These are phyloP conservation scores for Vachellia pachyceras DNA, from an alignment of 306 rosid species.

Conservation along the genomic window DNA sequence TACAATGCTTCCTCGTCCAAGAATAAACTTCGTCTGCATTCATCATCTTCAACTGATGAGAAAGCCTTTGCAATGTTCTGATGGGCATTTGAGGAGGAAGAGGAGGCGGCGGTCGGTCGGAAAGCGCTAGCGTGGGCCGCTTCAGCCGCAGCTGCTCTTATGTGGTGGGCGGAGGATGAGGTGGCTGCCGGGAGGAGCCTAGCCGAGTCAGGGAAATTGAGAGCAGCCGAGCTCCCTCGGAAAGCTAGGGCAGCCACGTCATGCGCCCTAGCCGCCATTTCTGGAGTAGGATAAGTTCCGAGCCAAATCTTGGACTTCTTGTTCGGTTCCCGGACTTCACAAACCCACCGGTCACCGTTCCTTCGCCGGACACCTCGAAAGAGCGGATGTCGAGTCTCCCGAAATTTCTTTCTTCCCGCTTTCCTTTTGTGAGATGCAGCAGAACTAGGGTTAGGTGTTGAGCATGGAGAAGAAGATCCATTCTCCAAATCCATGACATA, in stretches of 20 bases:
- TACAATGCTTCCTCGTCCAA: slow-evolving; percentile 42
- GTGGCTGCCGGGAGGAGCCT: slow-evolving; percentile 30
- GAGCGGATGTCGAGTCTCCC: slow-evolving; percentile 38
- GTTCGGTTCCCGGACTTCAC: slow-evolving; percentile 42
- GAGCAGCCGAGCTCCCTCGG: slow-evolving; percentile 31
- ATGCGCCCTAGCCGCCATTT: slow-evolving; percentile 54
- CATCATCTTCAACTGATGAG: neutral
- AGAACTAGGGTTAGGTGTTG: slow-evolving; percentile 9
- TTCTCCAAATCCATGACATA: neutral
- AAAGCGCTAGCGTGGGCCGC: slow-evolving; percentile 19
- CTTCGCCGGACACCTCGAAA: slow-evolving; percentile 26
- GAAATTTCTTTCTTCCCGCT: slow-evolving; percentile 35
- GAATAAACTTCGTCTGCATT: neutral
- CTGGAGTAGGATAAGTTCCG: slow-evolving; percentile 41
- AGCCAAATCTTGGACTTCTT: slow-evolving; percentile 45
- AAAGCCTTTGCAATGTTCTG: neutral
- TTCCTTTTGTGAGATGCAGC: slow-evolving; percentile 31
- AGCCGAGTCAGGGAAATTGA: slow-evolving; percentile 42
- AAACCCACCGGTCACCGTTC: slow-evolving; percentile 39
- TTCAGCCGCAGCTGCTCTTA: slow-evolving; percentile 25
- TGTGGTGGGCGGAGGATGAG: slow-evolving; percentile 30
- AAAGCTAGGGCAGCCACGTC: slow-evolving; percentile 47
- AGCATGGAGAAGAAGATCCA: neutral
- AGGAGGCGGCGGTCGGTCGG: neutral
- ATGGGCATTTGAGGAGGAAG: neutral